These are phyloP conservation scores for Rhizopus delemar DNA, from an alignment of 371 early-diverging fungal species.

Conservation along the genomic window DNA sequence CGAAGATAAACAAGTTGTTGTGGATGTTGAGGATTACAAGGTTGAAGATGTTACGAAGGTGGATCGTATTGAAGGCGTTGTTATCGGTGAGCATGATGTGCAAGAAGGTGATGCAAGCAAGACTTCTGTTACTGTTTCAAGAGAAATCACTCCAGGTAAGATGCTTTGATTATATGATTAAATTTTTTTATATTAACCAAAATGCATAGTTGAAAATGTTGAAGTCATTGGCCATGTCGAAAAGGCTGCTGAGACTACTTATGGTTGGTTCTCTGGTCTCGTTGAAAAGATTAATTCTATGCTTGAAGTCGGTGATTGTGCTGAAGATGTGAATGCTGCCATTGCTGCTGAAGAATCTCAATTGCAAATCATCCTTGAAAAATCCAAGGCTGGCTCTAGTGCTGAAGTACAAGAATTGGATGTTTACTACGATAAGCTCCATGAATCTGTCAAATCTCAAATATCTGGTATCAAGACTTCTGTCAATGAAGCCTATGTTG, in stretches of 20 bases:
- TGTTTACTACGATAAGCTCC: constrained; percentile 15
- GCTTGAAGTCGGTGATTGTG: constrained; percentile 21
- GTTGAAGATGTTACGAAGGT: not conserved
- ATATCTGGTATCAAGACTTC: constrained; percentile 14
- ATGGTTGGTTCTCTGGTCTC: constrained; percentile 15
- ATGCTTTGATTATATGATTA: not conserved
- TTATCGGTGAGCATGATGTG: not conserved
- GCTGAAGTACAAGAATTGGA: not conserved
- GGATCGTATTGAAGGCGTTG: not conserved
- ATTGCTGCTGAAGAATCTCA: constrained; percentile 16
- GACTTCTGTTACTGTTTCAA: constrained; percentile 6
- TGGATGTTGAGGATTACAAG: not conserved
- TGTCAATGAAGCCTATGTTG: constrained; percentile 13
- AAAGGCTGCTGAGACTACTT: not conserved
- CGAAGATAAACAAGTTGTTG: not conserved
- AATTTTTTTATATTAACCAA: not conserved
- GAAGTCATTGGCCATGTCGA: constrained; percentile 1
- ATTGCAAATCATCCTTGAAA: constrained; percentile 6
- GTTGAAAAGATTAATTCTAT: constrained; percentile 15
- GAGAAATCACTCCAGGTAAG: constrained; percentile 9
- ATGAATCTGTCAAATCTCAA: constrained; percentile 13
- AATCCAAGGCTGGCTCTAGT: constrained; percentile 7
- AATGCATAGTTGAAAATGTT: not conserved
- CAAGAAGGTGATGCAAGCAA: not conserved
- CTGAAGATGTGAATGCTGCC: constrained; percentile 13